Evolutionary conservation across 129 eudicot genomes (phyloP).

Genomic region (Flaveria bidentis): DNA sequence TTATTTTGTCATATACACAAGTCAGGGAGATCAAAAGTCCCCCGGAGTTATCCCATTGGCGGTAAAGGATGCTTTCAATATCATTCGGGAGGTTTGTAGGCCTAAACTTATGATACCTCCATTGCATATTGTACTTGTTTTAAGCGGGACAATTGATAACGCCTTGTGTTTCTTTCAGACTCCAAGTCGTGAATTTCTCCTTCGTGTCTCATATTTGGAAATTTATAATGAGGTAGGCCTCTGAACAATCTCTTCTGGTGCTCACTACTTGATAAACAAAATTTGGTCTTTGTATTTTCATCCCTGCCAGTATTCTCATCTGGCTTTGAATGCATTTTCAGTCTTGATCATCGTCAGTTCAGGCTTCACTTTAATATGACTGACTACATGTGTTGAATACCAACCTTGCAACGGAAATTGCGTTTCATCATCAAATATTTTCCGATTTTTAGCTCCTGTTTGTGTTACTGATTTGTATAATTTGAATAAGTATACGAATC

Average conservation of each 20-base stretch:
- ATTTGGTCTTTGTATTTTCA: conserved; percentile 2
- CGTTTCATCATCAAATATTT: conserved; percentile 8
- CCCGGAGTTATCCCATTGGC: conserved; percentile 98
- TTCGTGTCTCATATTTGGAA: conserved; percentile 95
- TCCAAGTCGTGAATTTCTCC: conserved; percentile 93
- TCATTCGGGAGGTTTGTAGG: conserved; percentile 80
- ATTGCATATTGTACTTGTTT: neutral
- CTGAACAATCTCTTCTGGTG: conserved; percentile 30
- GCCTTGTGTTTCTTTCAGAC: conserved; percentile 47
- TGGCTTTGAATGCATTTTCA: conserved; percentile 6
- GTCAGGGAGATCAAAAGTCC: conserved; percentile 97
- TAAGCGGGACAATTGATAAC: conserved; percentile 9
- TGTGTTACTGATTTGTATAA: neutral
- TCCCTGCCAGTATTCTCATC: conserved; percentile 19
- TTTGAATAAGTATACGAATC: neutral
- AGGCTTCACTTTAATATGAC: conserved; percentile 2
- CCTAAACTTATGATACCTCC: conserved; percentile 18
- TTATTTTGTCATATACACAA: conserved; percentile 32
- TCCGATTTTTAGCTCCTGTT: neutral
- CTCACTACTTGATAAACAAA: conserved; percentile 2
- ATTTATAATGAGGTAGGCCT: conserved; percentile 83
- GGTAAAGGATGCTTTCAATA: conserved; percentile 95
- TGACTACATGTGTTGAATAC: neutral
- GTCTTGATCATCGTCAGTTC: conserved; percentile 10
- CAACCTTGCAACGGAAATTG: conserved; percentile 1